Percentiles rank a stretch among this genome's conserved stretches.
Evolutionary conservation across 2,329 filamentous ascomycete genomes (phyloP).

Genomic region (Sclerotinia minor): DNA sequence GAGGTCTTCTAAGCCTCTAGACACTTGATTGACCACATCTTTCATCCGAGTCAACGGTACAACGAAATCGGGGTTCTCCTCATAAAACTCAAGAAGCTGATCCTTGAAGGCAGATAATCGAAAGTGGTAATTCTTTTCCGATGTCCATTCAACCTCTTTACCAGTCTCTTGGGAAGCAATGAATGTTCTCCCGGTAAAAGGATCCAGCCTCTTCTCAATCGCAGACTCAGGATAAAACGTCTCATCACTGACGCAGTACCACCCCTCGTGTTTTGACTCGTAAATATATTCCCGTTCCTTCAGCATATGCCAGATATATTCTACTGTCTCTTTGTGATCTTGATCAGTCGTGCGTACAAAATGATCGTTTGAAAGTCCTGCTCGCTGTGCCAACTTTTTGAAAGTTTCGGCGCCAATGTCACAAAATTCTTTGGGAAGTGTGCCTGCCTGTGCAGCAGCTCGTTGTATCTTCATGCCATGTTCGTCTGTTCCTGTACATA

Average conservation of each 20-base stretch:
- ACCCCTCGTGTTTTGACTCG: constrained; percentile 82
- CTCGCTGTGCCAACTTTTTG: constrained; percentile 67
- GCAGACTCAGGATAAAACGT: constrained; percentile 84
- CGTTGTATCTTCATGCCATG: constrained; percentile 97
- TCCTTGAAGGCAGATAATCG: constrained; percentile 80
- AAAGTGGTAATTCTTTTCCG: constrained; percentile 94
- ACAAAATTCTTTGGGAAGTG: constrained; percentile 81
- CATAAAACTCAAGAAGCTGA: constrained; percentile 76
- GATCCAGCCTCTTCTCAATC: constrained; percentile 73
- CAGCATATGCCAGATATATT: constrained; percentile 85
- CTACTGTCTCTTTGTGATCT: constrained; percentile 79
- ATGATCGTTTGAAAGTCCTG: constrained; percentile 73
- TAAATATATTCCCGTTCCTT: constrained; percentile 78
- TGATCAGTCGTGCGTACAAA: constrained; percentile 91
- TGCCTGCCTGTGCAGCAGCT: constrained; percentile 70
- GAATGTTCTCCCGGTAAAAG: constrained; percentile 77
- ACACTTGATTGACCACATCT: constrained; percentile 77
- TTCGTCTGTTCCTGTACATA: constrained; percentile 93
- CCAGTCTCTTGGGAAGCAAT: constrained; percentile 85
- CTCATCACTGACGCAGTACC: constrained; percentile 97
- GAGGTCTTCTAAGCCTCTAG: constrained; percentile 77
- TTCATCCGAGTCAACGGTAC: constrained; percentile 70
- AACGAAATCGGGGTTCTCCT: constrained; percentile 75
- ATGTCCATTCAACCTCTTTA: constrained; percentile 91
- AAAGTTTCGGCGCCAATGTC: constrained; percentile 82